Conservation (phyloP, 2,329 filamentous ascomycete genomes). For the Microsporum ferrugineum region DNA sequence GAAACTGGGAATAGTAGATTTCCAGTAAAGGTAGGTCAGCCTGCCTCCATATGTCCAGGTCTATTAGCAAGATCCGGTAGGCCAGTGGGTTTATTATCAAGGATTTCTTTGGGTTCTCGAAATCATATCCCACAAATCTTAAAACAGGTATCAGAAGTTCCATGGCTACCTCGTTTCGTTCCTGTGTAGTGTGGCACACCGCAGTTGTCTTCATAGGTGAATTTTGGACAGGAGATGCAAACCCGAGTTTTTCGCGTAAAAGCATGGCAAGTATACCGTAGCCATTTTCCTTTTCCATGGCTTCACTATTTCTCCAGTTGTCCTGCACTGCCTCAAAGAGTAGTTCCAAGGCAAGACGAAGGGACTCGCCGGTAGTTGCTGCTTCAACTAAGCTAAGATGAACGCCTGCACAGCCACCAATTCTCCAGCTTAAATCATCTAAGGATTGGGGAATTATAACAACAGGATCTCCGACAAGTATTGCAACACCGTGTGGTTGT, state of each 20-base stretch:
- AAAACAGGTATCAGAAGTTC: conserved; percentile 66
- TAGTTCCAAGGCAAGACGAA: conserved; percentile 67
- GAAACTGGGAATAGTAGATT: conserved; percentile 87
- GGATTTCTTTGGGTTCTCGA: conserved; percentile 66
- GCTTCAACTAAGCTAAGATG: conserved; percentile 75
- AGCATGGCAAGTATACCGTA: conserved; percentile 80
- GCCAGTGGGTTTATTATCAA: conserved; percentile 93
- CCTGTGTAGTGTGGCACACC: conserved; percentile 29
- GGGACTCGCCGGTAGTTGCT: conserved; percentile 56
- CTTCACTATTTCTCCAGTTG: conserved; percentile 95
- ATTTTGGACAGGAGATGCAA: conserved; percentile 18
- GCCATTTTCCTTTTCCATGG: conserved; percentile 91
- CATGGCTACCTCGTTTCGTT: conserved; percentile 42
- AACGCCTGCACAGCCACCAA: conserved; percentile 82
- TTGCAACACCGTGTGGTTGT: conserved; percentile 65
- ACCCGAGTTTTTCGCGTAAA: conserved; percentile 63
- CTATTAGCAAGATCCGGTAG: conserved; percentile 81
- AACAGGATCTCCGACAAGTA: conserved; percentile 72
- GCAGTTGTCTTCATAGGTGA: conserved; percentile 35
- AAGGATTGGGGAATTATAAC: conserved; percentile 70
- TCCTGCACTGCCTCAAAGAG: conserved; percentile 75
- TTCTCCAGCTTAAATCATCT: conserved; percentile 83
- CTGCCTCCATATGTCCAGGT: conserved; percentile 85
- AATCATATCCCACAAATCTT: conserved; percentile 79
- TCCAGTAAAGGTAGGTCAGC: conserved; percentile 66